These are phyloP conservation scores for Neurospora sp. DNA, from an alignment of 495 filamentous ascomycete genomes.

Conservation along the genomic window DNA sequence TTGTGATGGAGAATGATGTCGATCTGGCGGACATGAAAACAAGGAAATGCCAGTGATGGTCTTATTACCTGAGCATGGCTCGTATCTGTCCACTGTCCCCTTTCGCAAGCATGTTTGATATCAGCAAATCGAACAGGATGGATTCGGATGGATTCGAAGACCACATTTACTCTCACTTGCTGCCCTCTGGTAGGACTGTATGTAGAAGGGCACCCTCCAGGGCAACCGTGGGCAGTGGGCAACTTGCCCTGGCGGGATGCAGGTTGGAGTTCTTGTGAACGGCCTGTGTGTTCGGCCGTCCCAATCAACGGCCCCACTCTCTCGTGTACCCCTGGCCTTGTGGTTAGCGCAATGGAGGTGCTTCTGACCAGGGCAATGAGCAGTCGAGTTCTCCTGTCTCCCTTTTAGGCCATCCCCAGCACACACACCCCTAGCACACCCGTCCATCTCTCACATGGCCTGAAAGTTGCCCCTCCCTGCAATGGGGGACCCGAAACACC, in stretches of 20 bases:
- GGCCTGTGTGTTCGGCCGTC: neutral
- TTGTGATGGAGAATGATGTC: neutral
- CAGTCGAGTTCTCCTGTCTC: neutral
- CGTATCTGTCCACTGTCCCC: neutral
- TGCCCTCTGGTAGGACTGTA: too few species aligned
- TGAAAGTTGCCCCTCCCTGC: neutral
- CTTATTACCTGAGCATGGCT: neutral
- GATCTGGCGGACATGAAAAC: neutral
- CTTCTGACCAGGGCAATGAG: neutral
- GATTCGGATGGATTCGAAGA: too few species aligned
- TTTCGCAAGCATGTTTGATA: neutral
- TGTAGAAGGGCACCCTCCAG: neutral
- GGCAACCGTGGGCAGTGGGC: neutral
- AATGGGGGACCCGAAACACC: neutral
- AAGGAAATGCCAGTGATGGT: neutral
- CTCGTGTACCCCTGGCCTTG: neutral
- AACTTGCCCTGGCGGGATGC: neutral
- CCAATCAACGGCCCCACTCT: neutral
- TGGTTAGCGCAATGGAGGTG: neutral
- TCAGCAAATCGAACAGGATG: neutral
- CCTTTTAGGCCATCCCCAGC: neutral
- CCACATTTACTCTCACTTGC: too few species aligned
- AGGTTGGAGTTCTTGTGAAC: neutral
- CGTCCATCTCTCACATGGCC: neutral
- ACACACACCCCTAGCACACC: neutral